phyloP scores from a whole-genome alignment of 176 grass and related monocot genomes.

The Carex kokanica region DNA sequence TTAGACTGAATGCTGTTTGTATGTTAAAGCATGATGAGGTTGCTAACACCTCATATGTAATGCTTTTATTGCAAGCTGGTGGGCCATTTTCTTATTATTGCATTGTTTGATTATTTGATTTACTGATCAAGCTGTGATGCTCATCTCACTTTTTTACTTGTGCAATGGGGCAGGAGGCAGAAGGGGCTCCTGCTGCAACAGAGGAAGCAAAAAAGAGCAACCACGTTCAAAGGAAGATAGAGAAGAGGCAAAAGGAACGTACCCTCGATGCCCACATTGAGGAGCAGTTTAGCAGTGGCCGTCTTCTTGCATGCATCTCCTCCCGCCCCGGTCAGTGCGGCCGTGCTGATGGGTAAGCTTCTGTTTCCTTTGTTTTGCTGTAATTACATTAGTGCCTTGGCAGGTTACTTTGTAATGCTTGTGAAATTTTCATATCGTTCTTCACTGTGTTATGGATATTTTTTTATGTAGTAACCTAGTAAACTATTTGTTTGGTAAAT shows the following conservation, averaged over 20 bases:
- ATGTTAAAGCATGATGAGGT: not conserved
- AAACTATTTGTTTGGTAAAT: not conserved
- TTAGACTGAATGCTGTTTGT: not conserved
- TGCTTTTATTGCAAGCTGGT: not conserved
- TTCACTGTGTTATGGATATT: not conserved
- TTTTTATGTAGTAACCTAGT: not conserved
- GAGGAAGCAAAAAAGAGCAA: constrained; percentile 84
- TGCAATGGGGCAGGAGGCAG: constrained; percentile 22
- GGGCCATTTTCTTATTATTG: not conserved
- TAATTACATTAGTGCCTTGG: not conserved
- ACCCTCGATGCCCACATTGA: constrained; percentile 71
- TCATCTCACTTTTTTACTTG: not conserved
- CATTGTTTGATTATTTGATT: not conserved
- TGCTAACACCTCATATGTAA: not conserved
- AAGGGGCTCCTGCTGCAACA: constrained; percentile 8
- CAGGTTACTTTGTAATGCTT: not conserved
- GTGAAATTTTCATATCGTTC: not conserved
- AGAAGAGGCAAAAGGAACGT: constrained; percentile 61
- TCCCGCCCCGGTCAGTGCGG: constrained; percentile 91
- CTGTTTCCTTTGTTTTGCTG: not conserved
- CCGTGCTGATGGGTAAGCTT: constrained; percentile 69
- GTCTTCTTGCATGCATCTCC: constrained; percentile 74
- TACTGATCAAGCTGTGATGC: not conserved
- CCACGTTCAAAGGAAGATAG: constrained; percentile 64
- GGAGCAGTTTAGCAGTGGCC: constrained; percentile 72